Evolutionary conservation across 148 eudicot genomes (phyloP), one percentile per base, ranked within the genome.

Genomic region (Nyssa sinensis): DNA sequence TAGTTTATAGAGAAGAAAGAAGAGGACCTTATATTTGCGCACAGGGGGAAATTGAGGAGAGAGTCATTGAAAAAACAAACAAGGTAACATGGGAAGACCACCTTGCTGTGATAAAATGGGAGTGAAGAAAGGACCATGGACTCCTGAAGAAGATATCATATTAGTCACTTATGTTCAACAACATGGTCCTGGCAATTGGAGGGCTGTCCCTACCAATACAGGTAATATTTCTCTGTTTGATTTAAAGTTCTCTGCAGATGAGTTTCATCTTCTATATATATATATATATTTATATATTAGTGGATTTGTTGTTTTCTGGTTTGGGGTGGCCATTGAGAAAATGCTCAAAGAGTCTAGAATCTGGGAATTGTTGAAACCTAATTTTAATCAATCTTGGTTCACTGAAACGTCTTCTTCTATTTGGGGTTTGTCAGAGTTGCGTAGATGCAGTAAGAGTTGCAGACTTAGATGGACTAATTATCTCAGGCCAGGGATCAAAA

Each of bases 391-490:
- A 55, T 19, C 59, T 55, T 1, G 19, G 19, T 55, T n/a, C 59
- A 55, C 59, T 55, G 49, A n/a, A 47, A 11, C 30, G 12, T 44
- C 1, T 44, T 11, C 16, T 0, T 44, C 1, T 44, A 23, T 58
- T 14, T 64, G 44, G 17, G 60, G 21, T 73, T 30, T 29, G 10
- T 73, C 33, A 87, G 91, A 88, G 17, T 72, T 87, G 83, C 73
- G 69, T 8, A 85, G 91, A 77, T 87, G 91, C 68, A 87, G 88
- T 28, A 87, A 88, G 68, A 88, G 91, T 72, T 88, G 91, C 80
- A 81, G 88, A 65, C 82, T 88, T 55, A 85, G 91, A 74, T 88
- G 91, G 91, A 81, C 88, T 28, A 88, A 88, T 72, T 88, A 88
- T 61, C 82, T 88, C 11, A 75, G 91, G 65, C 91, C 91, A 14